Conservation (phyloP, 2,329 filamentous ascomycete species). For the Penicillium sp. region DNA sequence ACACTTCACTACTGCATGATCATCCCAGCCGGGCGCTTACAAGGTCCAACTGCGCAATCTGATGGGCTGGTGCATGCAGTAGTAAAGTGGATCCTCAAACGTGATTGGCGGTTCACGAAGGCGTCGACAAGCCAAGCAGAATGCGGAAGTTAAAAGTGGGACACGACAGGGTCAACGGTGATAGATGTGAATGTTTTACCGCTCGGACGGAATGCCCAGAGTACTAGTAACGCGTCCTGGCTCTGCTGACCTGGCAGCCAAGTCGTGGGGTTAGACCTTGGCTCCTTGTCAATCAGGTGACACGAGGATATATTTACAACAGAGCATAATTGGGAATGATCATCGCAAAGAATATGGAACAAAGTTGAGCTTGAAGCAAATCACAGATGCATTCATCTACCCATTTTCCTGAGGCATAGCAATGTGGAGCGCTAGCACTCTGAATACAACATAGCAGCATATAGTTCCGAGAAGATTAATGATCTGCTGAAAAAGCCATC, state of each 20-base stretch:
- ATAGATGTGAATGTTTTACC: neutral
- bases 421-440: neutral
- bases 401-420: neutral
- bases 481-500: neutral
- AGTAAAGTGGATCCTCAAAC: slow-evolving; percentile 2
- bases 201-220: neutral
- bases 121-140: slow-evolving; percentile 2
- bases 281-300: neutral
- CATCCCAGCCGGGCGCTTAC: slow-evolving; percentile 20
- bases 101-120: slow-evolving; percentile 2
- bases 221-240: neutral
- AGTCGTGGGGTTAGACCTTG: too few relatives aligned
- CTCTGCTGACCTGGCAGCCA: neutral
- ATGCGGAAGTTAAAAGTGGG: neutral
- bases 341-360: too few relatives aligned
- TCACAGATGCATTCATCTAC: neutral
- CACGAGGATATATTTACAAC: too few relatives aligned
- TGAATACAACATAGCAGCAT: neutral
- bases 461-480: neutral
- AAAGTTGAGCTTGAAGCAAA: neutral
- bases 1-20: slow-evolving; percentile 20
- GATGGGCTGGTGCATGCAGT: slow-evolving; percentile 8
- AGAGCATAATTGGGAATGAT: too few relatives aligned
- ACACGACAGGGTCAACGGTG: neutral
- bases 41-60: slow-evolving; percentile 6